These are phyloP conservation scores for Ciborinia camelliae DNA, from an alignment of 2,329 filamentous ascomycete genomes.

Conservation along the genomic window DNA sequence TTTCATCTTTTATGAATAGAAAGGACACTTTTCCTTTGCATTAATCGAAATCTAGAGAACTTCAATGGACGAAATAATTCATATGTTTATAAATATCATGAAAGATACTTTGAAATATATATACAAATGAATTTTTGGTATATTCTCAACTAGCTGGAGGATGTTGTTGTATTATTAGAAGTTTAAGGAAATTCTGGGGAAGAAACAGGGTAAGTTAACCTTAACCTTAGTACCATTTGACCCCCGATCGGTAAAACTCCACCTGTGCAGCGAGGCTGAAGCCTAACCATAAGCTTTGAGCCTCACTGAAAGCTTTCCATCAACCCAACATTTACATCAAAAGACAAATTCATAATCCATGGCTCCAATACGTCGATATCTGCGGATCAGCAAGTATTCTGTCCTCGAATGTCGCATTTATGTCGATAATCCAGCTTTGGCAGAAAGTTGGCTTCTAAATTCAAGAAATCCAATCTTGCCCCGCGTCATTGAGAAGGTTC, in stretches of 20 bases:
- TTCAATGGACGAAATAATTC: too few relatives aligned
- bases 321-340: neutral
- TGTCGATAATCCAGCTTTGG: slow-evolving; percentile 82
- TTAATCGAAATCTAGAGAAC: too few relatives aligned
- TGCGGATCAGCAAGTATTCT: slow-evolving; percentile 88
- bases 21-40: too few relatives aligned
- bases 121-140: neutral
- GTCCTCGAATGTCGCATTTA: slow-evolving; percentile 97
- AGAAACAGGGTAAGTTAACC: neutral
- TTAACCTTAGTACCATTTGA: neutral
- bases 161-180: neutral
- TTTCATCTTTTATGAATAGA: too few relatives aligned
- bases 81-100: too few relatives aligned
- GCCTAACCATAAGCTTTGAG: neutral
- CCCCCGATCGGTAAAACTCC: neutral
- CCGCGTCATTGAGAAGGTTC: slow-evolving; percentile 79
- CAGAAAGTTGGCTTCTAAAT: slow-evolving; percentile 79
- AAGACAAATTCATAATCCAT: slow-evolving; percentile 45
- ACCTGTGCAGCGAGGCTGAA: neutral
- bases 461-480: slow-evolving; percentile 72
- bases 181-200: neutral
- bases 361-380: slow-evolving; percentile 84
- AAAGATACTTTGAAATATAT: neutral
- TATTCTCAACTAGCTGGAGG: too few relatives aligned
- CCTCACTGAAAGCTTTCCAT: neutral